Evolutionary conservation across 108 stramenopile species (phyloP), one percentile per base, ranked within the genome.

Genomic region (Seminavis robusta): DNA sequence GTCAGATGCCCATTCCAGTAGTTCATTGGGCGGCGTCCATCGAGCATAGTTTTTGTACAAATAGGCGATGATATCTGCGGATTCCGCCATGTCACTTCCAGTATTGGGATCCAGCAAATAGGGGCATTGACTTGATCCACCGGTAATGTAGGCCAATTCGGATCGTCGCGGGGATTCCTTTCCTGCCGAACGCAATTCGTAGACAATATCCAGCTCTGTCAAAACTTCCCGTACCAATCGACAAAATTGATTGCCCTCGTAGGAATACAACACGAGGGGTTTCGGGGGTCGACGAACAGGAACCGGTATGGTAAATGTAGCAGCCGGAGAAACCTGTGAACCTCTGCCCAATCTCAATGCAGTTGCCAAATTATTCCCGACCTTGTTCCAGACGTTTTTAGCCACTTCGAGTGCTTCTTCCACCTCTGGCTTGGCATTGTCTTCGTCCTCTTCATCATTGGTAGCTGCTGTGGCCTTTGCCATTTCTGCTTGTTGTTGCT

Each of bases 81-180:
- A 77, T 55, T 96, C 95, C 29, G 71, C 61, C 73, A 94, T 88
- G 38, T 57, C 56, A 1, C 52, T 61, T 1, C 73, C 84, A 4
- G 94, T 92, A 59, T 96, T 96, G 17, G 84, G 86, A 73, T 96
- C 95, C 4, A 90, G 55, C 23, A 96, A 53, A 58, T 74, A 96
- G 0, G 95, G 95, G 37, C 88, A 91, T 53, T 86, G 88, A 2
- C 84, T 70, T 0, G 84, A 80, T 24, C 88, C 94, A 40, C 83
- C 84, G 11, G 84, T 74, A 19, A 78, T 46, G 6, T 52, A 37
- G 20, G 81, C 76, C 43, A 96, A 45, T 58, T 86, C 83, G 5
- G 67, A 65, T 33, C 95, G 75, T 23, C 92, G 79, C 6, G 81
- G 78, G 19, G 86, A 88, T 24, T 63, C 71, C 41, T 94, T 86